phyloP scores from a whole-genome alignment of 1,139 yeast species.

The Scheffersomyces segobiensis region DNA sequence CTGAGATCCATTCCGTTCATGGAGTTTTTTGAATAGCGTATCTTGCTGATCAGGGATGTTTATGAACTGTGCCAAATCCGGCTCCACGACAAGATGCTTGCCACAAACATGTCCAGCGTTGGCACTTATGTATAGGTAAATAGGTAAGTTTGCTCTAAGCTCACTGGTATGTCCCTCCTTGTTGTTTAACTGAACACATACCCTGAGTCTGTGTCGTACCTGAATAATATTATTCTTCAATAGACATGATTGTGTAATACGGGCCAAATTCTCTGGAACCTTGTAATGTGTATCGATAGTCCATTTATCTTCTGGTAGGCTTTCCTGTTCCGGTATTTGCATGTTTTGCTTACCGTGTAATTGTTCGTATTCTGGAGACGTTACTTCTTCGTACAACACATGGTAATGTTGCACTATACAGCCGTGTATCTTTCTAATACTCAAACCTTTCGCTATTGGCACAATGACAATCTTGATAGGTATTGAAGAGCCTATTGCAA shows the following conservation, averaged over 20 bases:
- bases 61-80: constrained; percentile 49
- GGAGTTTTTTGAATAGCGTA: constrained; percentile 33
- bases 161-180: constrained; percentile 68
- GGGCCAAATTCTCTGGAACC: constrained; percentile 53
- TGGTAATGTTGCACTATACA: constrained; percentile 55
- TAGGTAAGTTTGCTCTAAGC: constrained; percentile 66
- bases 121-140: constrained; percentile 58
- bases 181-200: constrained; percentile 56
- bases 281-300: constrained; percentile 47
- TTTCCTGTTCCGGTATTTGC: constrained; percentile 24
- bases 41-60: constrained; percentile 35
- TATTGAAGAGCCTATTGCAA: constrained; percentile 59
- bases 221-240: constrained; percentile 48
- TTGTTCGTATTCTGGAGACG: constrained; percentile 46
- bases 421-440: constrained; percentile 48
- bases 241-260: constrained; percentile 59
- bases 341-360: constrained; percentile 31
- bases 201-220: constrained; percentile 62
- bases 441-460: constrained; percentile 61
- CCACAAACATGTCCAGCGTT: constrained; percentile 51
- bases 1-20: constrained; percentile 5
- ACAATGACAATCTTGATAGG: constrained; percentile 55
- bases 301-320: constrained; percentile 50
- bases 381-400: constrained; percentile 37
- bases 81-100: constrained; percentile 51